Conservation (phyloP, 306 rosid genomes). For the Casuarina equisetifolia region DNA sequence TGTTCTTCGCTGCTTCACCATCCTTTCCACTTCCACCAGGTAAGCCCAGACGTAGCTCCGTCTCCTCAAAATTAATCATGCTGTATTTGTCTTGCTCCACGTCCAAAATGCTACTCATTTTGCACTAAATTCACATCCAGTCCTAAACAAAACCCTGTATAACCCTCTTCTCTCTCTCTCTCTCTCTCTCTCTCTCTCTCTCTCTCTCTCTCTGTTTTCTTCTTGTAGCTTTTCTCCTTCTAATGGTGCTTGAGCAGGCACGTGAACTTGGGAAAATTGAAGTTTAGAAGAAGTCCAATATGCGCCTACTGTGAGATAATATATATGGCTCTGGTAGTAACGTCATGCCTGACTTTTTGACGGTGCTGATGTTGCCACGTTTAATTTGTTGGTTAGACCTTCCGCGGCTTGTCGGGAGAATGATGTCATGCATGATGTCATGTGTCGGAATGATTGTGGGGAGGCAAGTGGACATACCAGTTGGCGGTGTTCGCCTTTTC, state of each 20-base stretch:
- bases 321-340: conserved; percentile 24
- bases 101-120: conserved; percentile 21
- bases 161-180: background rate
- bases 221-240: background rate
- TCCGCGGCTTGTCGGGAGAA: conserved; percentile 44
- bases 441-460: conserved; percentile 40
- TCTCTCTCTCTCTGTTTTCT: background rate
- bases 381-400: conserved; percentile 32
- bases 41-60: conserved; percentile 78
- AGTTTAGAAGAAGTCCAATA: conserved; percentile 3
- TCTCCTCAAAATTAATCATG: conserved; percentile 71
- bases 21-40: conserved; percentile 52
- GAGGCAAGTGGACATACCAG: conserved; percentile 41
- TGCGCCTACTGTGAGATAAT: conserved; percentile 18
- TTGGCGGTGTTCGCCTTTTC: conserved; percentile 29
- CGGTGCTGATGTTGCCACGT: conserved; percentile 55
- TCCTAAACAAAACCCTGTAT: background rate
- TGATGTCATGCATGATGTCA: conserved; percentile 63
- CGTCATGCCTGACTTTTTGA: background rate
- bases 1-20: conserved; percentile 24
- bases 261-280: background rate
- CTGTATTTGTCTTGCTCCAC: conserved; percentile 30
- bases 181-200: background rate
- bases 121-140: background rate
- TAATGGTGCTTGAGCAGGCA: conserved; percentile 10